Evolutionary conservation across 2,329 filamentous ascomycete genomes (phyloP).

Genomic region (Mariannaea elegans): DNA sequence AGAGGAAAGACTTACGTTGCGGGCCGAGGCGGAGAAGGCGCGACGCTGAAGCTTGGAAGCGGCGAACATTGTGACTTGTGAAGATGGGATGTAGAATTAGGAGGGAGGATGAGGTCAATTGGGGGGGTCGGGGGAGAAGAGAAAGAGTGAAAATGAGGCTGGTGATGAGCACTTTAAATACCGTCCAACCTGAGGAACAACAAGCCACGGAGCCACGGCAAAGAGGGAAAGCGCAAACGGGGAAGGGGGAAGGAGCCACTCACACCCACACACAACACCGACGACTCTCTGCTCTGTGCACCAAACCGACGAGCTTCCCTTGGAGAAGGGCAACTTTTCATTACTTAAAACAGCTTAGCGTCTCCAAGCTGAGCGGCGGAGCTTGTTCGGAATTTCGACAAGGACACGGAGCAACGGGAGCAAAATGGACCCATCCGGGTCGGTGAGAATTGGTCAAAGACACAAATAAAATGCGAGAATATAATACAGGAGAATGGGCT

Average conservation of each 20-base stretch:
- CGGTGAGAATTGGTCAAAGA: constrained; percentile 16
- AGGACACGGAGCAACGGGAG: constrained; percentile 32
- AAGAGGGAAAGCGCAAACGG: constrained; percentile 25
- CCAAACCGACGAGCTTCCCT: not conserved
- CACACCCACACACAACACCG: not conserved
- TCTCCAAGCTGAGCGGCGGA: constrained; percentile 33
- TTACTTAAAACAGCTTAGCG: not conserved
- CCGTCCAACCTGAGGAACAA: constrained; percentile 18
- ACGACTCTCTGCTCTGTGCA: constrained; percentile 1
- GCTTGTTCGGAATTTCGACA: constrained; percentile 36
- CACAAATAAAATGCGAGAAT: not conserved
- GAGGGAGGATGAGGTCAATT: constrained; percentile 19
- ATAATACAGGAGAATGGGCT: not conserved
- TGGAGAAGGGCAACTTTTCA: not conserved
- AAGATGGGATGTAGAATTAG: constrained; percentile 28
- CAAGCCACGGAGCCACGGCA: constrained; percentile 18
- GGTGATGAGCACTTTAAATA: constrained; percentile 33
- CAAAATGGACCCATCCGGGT: constrained; percentile 1
- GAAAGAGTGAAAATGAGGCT: constrained; percentile 26
- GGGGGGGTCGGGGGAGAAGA: constrained; percentile 30
- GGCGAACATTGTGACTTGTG: constrained; percentile 72
- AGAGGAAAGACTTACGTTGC: constrained; percentile 67
- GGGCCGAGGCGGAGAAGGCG: constrained; percentile 82
- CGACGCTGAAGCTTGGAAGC: constrained; percentile 76
- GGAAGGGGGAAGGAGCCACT: constrained; percentile 27